Evolutionary conservation across 2,329 filamentous ascomycete species (phyloP), one percentile per base, ranked within the genome.

Genomic region (Ceratocystis destructans): DNA sequence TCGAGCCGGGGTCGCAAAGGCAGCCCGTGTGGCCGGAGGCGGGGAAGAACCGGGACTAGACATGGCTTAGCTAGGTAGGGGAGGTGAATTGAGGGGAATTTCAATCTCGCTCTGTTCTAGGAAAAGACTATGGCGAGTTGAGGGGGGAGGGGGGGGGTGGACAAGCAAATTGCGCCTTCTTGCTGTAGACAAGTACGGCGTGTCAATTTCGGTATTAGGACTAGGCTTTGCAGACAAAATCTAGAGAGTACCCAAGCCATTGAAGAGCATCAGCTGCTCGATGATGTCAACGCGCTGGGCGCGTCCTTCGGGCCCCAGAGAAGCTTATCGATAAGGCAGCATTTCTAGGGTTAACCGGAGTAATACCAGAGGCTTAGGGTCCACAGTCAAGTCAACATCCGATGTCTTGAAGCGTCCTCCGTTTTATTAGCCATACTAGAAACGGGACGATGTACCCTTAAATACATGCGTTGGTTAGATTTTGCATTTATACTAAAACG

Each of bases 1-100:
- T 20, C 66, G 68, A 3, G 68, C 64, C n/a, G 69, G 69, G 6
- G 69, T 70, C 17, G 62, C 50, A 10, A 68, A 33, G 25, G 63
- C 65, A n/a, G 67, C 37, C 8, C 65, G 64, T 22, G 57, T 41
- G 4, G 37, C 61, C 22, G 67, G 64, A n/a, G 57, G 61, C 3
- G 68, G 68, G 1, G 66, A 64, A 20, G 44, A 31, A 31, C 55
- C 66, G 37, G 59, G n/a, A 37, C 64, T 53, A 20, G 66, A 41
- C 66, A 68, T 68, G 20, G 41, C 22, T 20, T 12, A 31, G 15
- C 17, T 25, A 25, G 15, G 7, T 44, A 20, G 7, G 10, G 17
- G 22, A 28, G 28, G 25, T 45, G 22, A 6, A 31, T 7, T 25
- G 37, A 62, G 15, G 15, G 48, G 6, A 12, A 28, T 28, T 41